These are phyloP conservation scores for Anisodus tanguticus DNA, from an alignment of 257 asterid genomes.

Conservation along the genomic window DNA sequence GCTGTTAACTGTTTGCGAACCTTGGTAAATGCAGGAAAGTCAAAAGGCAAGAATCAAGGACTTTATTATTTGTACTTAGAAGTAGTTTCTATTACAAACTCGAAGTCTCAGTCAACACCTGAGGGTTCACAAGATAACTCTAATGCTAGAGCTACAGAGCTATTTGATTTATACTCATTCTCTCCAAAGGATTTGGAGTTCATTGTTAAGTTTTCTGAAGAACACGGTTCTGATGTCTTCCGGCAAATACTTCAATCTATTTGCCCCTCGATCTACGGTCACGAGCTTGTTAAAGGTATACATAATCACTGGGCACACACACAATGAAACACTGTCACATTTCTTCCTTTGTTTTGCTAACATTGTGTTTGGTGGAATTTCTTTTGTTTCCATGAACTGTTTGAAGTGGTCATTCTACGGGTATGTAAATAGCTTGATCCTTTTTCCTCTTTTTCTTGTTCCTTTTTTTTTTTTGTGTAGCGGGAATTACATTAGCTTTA, in stretches of 20 bases:
- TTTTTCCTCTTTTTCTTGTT: constrained; percentile 18
- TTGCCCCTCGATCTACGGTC: constrained; percentile 97
- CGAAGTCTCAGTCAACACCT: constrained; percentile 69
- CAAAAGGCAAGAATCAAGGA: constrained; percentile 82
- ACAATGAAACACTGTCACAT: constrained; percentile 2
- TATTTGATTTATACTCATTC: constrained; percentile 75
- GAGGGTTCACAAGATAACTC: constrained; percentile 57
- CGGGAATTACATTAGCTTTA: constrained; percentile 81
- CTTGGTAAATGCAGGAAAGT: constrained; percentile 68
- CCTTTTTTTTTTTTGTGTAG: constrained; percentile 42
- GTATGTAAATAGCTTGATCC: background rate
- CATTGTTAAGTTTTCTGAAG: constrained; percentile 86
- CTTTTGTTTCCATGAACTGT: background rate
- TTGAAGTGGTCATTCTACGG: background rate
- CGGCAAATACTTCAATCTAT: constrained; percentile 85
- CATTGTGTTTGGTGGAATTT: constrained; percentile 8
- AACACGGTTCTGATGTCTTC: constrained; percentile 79
- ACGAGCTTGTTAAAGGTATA: constrained; percentile 96
- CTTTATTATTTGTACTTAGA: constrained; percentile 84
- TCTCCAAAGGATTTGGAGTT: constrained; percentile 90
- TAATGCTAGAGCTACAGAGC: constrained; percentile 56
- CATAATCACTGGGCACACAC: constrained; percentile 7
- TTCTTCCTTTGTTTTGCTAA: constrained; percentile 17
- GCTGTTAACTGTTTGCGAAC: background rate
- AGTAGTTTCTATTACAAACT: constrained; percentile 74